Evolutionary conservation across 768 basidiomycete species (phyloP), one percentile per base, ranked within the genome.

Genomic region (Lactarius psammicola): DNA sequence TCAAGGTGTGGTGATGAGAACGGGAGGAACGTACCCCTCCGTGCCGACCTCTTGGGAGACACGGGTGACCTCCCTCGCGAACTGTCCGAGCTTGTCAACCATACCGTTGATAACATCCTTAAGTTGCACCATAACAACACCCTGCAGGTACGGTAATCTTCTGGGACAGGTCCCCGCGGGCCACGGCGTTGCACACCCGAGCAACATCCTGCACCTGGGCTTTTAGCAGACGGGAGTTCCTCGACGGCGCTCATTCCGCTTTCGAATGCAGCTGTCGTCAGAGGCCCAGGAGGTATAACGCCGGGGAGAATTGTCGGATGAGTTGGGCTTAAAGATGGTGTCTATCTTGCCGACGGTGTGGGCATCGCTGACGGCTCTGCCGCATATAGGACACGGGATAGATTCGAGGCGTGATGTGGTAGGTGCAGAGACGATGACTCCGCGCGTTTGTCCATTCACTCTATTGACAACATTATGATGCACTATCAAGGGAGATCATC

Each of bases 21-120:
- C 49, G 10, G 18, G 51, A 20, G 23, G 26, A 6, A 68, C 66
- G 34, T 23, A 72, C 71, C 71, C 71, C 78, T 88, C 87, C 53
- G 87, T 90, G 18, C 89, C 89, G 72, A 95, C 94, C 72, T 90
- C 89, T 74, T 88, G 87, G 62, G 82, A 83, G 57, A 90, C 89
- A 65, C 92, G 84, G 58, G 92, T 93, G 26, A 94, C 92, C 73
- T 94, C 92, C 73, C 87, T 87, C 38, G 94, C 93, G 74, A 96
- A 95, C 70, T 90, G 87, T 60, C 88, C 86, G 30, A 96, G 81
- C 70, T 84, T 81, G 72, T 86, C 85, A 64, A 65, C 85, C 85
- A 78, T 78, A 46, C 72, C 73, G 64, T 80, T 80, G 71, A 81
- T 80, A 60, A 79, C 77, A 61, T 79, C 81, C 71, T 83, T 82